Percentiles rank a stretch among this genome's conserved stretches.
Evolutionary conservation across 306 rosid species (phyloP).

Genomic region (Prunus armeniaca): DNA sequence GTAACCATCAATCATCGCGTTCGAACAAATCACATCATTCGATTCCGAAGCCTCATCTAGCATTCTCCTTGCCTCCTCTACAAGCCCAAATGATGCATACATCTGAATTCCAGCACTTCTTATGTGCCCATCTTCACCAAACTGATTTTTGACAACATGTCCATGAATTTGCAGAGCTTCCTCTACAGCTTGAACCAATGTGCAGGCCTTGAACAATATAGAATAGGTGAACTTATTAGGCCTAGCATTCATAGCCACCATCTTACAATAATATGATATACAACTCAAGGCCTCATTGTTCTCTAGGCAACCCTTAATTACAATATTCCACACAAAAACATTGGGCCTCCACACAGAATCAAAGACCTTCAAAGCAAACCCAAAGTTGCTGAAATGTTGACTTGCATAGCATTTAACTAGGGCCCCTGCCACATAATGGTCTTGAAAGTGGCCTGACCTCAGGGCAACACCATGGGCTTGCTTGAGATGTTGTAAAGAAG

Average conservation of each 20-base stretch:
- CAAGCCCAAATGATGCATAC: slow-evolving; percentile 47
- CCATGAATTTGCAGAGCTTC: slow-evolving; percentile 55
- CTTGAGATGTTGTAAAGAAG: slow-evolving; percentile 40
- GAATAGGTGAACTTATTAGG: slow-evolving; percentile 65
- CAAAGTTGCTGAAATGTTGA: slow-evolving; percentile 34
- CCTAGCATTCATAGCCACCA: slow-evolving; percentile 40
- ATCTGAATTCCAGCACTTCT: slow-evolving; percentile 63
- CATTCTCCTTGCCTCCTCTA: slow-evolving; percentile 40
- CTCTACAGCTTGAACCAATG: slow-evolving; percentile 27
- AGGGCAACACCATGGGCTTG: slow-evolving; percentile 48
- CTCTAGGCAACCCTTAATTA: slow-evolving; percentile 51
- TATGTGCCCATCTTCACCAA: slow-evolving; percentile 43
- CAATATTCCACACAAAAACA: slow-evolving; percentile 58
- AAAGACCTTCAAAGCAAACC: slow-evolving; percentile 46
- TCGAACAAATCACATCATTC: slow-evolving; percentile 57
- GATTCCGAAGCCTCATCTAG: slow-evolving; percentile 28
- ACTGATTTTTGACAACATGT: slow-evolving; percentile 48
- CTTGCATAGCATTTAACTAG: slow-evolving; percentile 39
- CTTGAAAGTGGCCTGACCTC: slow-evolving; percentile 49
- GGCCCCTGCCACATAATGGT: slow-evolving; percentile 58
- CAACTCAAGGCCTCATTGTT: slow-evolving; percentile 33
- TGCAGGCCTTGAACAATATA: slow-evolving; percentile 52
- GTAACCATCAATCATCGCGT: slow-evolving; percentile 56
- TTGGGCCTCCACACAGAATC: slow-evolving; percentile 44
- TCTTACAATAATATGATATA: slow-evolving; percentile 35